Evolutionary conservation across 306 rosid genomes (phyloP), one percentile per base, ranked within the genome.

Genomic region (Morella rubra): DNA sequence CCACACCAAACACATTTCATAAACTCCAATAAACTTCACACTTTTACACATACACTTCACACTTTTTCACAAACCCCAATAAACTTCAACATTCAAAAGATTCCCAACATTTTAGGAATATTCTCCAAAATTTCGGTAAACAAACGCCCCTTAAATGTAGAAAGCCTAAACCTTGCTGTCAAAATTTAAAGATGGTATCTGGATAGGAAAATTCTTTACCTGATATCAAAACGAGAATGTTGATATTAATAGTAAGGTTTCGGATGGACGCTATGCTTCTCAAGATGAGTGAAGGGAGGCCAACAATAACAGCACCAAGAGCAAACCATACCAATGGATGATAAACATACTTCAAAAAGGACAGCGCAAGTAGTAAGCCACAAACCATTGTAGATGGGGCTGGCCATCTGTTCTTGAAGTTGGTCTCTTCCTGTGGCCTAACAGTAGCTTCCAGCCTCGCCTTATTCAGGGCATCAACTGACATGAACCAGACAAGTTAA

Each of bases 401-500:
- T 76, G 98, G 98, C 97, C 93, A 92, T 83, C 71, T 88, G 37
- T 85, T 89, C 72, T 80, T 59, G 79, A 81, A 81, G 54, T 72
- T 81, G 47, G 81, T 76, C 6, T 82, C 78, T 37, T 97, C 98
- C 64, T 86, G 69, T 13, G 83, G 79, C 80, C 92, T 90, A 1
- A 84, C 69, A 46, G 86, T 89, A 2, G 98, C 98, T 81, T 95
- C 97, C 14, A 95, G 22, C 59, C 97, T 84, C 46, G 86, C 96
- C 81, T 90, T 85, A 65, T 95, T 92, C 53, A 95, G 71, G 47
- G 92, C 93, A 80, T 92, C 90, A 4, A 83, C 98, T 95, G 97
- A 73, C 81, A 76, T 69, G 27, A 24, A 24, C 27, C 27, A 24
- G 27, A 24, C 27, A 24, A 1, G 27, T 24, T 24, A 24, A 24